These are phyloP conservation scores for Exsudoporus floridanus DNA, from an alignment of 1,284 basidiomycete species.

Conservation along the genomic window DNA sequence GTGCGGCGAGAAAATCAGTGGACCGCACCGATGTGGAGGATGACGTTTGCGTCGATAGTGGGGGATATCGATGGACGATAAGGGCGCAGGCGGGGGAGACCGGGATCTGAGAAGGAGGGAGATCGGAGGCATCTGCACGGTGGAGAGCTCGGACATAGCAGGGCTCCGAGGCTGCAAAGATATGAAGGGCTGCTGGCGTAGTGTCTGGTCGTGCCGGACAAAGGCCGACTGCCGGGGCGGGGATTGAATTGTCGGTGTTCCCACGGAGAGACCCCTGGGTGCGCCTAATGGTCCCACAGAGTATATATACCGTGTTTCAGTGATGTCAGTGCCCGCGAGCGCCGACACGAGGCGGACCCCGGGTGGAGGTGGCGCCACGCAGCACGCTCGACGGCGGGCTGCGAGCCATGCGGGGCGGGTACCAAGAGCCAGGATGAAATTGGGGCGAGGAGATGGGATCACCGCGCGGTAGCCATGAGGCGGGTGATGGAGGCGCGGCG, in stretches of 20 bases:
- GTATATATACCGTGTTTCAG: too few species aligned
- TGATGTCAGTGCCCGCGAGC: slow-evolving; percentile 14
- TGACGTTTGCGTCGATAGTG: slow-evolving; percentile 21
- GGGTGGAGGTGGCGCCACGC: too few species aligned
- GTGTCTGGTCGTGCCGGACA: too few species aligned
- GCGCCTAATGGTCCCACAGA: too few species aligned
- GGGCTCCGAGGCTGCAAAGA: slow-evolving; percentile 20
- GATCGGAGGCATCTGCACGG: too few species aligned
- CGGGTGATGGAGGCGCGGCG: slow-evolving; percentile 19
- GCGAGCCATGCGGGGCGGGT: too few species aligned
- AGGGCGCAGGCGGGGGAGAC: background rate
- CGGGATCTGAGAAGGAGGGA: too few species aligned
- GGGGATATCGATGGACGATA: slow-evolving; percentile 12
- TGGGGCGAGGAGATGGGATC: too few species aligned
- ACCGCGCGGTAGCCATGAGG: slow-evolving; percentile 22
- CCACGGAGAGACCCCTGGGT: too few species aligned
- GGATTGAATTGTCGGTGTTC: too few species aligned
- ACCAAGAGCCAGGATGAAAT: too few species aligned
- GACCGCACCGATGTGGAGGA: slow-evolving; percentile 8
- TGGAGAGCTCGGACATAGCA: slow-evolving; percentile 23
- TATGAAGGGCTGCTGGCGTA: slow-evolving; percentile 22
- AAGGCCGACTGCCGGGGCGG: slow-evolving; percentile 5
- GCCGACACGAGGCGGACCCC: slow-evolving; percentile 36
- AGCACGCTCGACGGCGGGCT: too few species aligned
- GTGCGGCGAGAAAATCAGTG: slow-evolving; percentile 27